phyloP scores from a whole-genome alignment of 805 yeast species.

The Suhomyces kilbournensis region DNA sequence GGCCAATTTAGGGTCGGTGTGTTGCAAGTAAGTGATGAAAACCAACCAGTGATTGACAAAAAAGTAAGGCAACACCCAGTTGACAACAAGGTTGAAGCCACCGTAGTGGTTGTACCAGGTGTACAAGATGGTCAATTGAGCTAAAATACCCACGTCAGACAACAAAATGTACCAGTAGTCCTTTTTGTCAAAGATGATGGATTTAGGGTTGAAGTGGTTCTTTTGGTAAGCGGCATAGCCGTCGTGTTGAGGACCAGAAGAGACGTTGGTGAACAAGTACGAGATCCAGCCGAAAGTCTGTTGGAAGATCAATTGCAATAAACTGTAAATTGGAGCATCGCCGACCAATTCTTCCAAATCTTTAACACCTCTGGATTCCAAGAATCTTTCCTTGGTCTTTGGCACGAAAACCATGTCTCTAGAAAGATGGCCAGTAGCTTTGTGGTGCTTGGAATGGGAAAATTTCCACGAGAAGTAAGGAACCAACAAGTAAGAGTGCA shows the following conservation, averaged over 20 bases:
- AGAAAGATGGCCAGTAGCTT: slow-evolving; percentile 59
- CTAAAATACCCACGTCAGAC: slow-evolving; percentile 54
- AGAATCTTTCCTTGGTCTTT: slow-evolving; percentile 46
- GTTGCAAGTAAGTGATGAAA: slow-evolving; percentile 60
- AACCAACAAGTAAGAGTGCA: slow-evolving; percentile 55
- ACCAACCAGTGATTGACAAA: slow-evolving; percentile 67
- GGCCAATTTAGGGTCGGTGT: slow-evolving; percentile 58
- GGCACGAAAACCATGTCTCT: slow-evolving; percentile 63
- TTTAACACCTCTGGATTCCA: slow-evolving; percentile 29
- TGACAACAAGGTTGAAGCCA: slow-evolving; percentile 46
- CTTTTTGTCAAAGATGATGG: slow-evolving; percentile 52
- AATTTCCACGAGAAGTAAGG: slow-evolving; percentile 65
- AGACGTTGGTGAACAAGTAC: slow-evolving; percentile 47
- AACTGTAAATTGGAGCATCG: slow-evolving; percentile 53
- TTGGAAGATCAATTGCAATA: slow-evolving; percentile 45
- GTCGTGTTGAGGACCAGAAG: slow-evolving; percentile 50
- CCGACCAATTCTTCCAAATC: slow-evolving; percentile 46
- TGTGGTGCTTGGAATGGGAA: slow-evolving; percentile 60
- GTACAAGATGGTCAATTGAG: slow-evolving; percentile 45
- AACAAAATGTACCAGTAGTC: slow-evolving; percentile 55
- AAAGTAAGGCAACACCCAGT: slow-evolving; percentile 58
- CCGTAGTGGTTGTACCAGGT: slow-evolving; percentile 51
- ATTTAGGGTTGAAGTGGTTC: slow-evolving; percentile 53
- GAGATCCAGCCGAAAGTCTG: slow-evolving; percentile 56
- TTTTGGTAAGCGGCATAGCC: slow-evolving; percentile 41